Evolutionary conservation across 768 basidiomycete species (phyloP).

Genomic region (Hirschioporus abietinus): DNA sequence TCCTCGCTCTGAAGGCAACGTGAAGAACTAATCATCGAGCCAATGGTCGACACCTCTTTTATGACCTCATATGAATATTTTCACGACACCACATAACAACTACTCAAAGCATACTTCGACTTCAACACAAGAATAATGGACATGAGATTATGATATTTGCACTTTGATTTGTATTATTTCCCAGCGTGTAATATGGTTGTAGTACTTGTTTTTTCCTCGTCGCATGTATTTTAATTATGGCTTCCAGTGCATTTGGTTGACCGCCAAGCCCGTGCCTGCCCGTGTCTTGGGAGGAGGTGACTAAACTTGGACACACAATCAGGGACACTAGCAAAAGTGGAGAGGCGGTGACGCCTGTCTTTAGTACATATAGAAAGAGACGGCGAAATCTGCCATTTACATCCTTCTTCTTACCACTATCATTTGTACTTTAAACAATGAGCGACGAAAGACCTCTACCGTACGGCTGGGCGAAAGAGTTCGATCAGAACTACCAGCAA

Average conservation of each 20-base stretch:
- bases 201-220: neutral
- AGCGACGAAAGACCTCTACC: constrained; percentile 38
- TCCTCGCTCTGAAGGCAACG: constrained; percentile 30
- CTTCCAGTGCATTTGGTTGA: neutral
- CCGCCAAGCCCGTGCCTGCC: neutral
- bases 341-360: neutral
- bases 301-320: neutral
- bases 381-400: neutral
- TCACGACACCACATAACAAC: neutral
- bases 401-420: constrained; percentile 17
- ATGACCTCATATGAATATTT: neutral
- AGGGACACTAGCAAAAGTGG: neutral
- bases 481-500: constrained; percentile 36
- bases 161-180: neutral
- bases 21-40: neutral
- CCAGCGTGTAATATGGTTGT: neutral
- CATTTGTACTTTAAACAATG: constrained; percentile 14
- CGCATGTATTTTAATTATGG: neutral
- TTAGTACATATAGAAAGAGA: too few relatives aligned
- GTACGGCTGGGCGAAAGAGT: constrained; percentile 50
- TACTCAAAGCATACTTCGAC: neutral
- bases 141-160: neutral
- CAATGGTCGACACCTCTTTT: neutral
- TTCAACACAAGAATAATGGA: neutral
- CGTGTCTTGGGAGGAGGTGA: neutral